Evolutionary conservation across 1,284 basidiomycete species (phyloP).

Genomic region (Tilletia indica): DNA sequence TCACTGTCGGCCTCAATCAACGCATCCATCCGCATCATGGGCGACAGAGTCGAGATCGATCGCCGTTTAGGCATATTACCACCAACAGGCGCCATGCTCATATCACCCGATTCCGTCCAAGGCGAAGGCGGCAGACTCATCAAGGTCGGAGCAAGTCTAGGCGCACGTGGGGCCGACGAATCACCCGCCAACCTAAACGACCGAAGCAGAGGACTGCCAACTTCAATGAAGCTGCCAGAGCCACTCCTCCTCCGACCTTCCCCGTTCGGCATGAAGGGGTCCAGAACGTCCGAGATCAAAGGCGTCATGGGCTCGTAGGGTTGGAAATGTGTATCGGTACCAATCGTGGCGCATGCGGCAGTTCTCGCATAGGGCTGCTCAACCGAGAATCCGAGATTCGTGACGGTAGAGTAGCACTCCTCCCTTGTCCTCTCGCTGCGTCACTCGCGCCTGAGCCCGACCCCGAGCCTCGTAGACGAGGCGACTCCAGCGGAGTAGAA

Average conservation of each 20-base stretch:
- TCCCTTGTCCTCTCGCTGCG: not conserved
- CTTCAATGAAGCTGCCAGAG: not conserved
- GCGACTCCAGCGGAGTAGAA: too few relatives aligned
- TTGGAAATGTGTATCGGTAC: slow-evolving; percentile 37
- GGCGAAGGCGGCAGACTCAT: slow-evolving; percentile 45
- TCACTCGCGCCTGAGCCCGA: too few relatives aligned
- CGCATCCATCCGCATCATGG: too few relatives aligned
- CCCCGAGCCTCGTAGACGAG: too few relatives aligned
- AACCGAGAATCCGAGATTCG: not conserved
- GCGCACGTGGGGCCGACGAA: slow-evolving; percentile 31
- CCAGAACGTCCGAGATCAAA: slow-evolving; percentile 24
- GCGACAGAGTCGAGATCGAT: too few relatives aligned
- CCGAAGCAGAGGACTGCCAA: not conserved
- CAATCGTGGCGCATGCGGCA: slow-evolving; percentile 34
- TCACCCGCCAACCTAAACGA: not conserved
- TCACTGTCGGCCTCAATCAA: too few relatives aligned
- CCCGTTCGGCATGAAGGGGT: not conserved
- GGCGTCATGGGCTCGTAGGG: slow-evolving; percentile 39
- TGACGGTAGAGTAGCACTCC: not conserved
- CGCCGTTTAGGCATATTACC: too few relatives aligned
- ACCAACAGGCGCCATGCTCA: too few relatives aligned
- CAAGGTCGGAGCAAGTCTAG: slow-evolving; percentile 37
- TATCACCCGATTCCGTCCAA: slow-evolving; percentile 25
- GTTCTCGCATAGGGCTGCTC: slow-evolving; percentile 17
- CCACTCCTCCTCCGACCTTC: not conserved